These are phyloP conservation scores for Metschnikowia vanudenii DNA, from an alignment of 805 yeast species.

Conservation along the genomic window DNA sequence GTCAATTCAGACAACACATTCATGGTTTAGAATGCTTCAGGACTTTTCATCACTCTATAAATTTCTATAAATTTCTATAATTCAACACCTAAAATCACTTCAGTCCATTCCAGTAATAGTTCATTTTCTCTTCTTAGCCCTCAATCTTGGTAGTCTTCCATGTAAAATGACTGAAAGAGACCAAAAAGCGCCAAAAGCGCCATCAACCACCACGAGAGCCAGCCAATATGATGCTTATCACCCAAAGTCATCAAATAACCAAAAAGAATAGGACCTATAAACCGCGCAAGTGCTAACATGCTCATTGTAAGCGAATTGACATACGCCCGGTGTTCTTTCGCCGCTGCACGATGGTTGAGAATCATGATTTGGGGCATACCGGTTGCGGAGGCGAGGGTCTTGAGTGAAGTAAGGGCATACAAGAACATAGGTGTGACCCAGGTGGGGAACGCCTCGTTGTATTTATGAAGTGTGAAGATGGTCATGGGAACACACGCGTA, in stretches of 20 bases:
- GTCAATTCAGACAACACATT: no score
- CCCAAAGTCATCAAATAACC: slow-evolving; percentile 37
- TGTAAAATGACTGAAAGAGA: slow-evolving; percentile 26
- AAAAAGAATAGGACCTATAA: slow-evolving; percentile 32
- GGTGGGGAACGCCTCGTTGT: slow-evolving; percentile 25
- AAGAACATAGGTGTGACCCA: slow-evolving; percentile 31
- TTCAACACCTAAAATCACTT: no score
- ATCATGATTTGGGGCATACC: slow-evolving; percentile 38
- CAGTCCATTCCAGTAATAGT: no score
- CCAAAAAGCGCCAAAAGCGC: slow-evolving; percentile 30
- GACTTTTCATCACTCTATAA: no score
- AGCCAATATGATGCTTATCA: slow-evolving; percentile 23
- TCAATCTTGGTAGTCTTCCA: slow-evolving; percentile 30
- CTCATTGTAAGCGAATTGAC: slow-evolving; percentile 36
- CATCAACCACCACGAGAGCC: slow-evolving; percentile 39
- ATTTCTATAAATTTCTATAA: no score
- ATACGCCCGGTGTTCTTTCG: slow-evolving; percentile 34
- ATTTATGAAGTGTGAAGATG: slow-evolving; percentile 31
- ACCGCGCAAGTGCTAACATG: slow-evolving; percentile 33
- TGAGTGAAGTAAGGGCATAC: slow-evolving; percentile 32
- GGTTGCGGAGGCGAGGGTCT: slow-evolving; percentile 33
- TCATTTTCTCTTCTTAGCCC: neutral
- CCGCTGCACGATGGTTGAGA: slow-evolving; percentile 36
- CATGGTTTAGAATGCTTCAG: no score
- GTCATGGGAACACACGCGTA: slow-evolving; percentile 32